Conservation (phyloP, 768 basidiomycete species). For the Holtermanniella nyarrowii region DNA sequence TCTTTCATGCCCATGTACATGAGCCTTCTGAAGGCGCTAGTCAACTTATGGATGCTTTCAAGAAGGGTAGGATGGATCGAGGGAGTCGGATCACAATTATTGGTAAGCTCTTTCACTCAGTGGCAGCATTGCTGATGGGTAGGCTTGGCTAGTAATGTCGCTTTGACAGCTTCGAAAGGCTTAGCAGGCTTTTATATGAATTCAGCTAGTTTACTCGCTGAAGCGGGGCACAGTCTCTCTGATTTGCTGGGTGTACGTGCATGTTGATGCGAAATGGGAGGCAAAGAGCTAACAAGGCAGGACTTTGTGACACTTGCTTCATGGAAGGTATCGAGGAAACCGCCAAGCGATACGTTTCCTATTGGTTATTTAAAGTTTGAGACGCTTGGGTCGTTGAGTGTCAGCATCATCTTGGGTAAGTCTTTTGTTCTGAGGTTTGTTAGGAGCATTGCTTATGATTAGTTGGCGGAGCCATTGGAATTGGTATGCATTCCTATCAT, state of each 20-base stretch:
- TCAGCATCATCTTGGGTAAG: constrained; percentile 64
- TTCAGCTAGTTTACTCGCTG: constrained; percentile 80
- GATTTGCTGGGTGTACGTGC: constrained; percentile 36
- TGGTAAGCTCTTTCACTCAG: constrained; percentile 13
- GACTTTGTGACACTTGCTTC: constrained; percentile 85
- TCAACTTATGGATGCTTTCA: constrained; percentile 34
- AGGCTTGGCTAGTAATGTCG: constrained; percentile 72
- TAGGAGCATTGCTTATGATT: background rate
- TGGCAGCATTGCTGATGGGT: background rate
- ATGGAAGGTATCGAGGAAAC: constrained; percentile 71
- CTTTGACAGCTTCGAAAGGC: constrained; percentile 72
- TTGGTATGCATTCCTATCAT: constrained; percentile 73
- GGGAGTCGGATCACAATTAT: constrained; percentile 38
- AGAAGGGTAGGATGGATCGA: constrained; percentile 22
- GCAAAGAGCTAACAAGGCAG: constrained; percentile 9
- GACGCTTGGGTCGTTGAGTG: constrained; percentile 81
- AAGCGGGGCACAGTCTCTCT: constrained; percentile 64
- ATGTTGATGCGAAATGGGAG: background rate
- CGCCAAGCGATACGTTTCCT: constrained; percentile 57
- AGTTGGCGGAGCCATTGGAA: constrained; percentile 38
- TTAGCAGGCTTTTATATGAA: constrained; percentile 77
- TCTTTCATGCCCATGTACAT: constrained; percentile 32
- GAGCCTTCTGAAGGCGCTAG: constrained; percentile 37
- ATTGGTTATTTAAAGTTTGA: constrained; percentile 61
- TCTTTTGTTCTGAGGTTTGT: constrained; percentile 66